Evolutionary conservation across 768 basidiomycete species (phyloP), one percentile per base, ranked within the genome.

Genomic region (Pleurotus tuoliensis): DNA sequence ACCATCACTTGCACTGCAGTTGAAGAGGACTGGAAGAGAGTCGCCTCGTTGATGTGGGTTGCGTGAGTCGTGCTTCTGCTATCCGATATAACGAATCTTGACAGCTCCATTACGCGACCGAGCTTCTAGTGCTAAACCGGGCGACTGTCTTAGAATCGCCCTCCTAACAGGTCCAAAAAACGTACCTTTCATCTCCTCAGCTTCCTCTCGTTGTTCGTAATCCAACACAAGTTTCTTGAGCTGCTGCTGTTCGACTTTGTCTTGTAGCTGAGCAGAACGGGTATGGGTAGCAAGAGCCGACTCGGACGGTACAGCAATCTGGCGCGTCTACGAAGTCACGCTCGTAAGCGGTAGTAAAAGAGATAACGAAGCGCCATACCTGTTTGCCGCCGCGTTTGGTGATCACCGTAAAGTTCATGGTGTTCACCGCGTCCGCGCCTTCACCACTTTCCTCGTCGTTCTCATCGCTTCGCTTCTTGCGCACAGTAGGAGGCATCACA

Each of bases 171-270:
- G 30, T 24, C 11, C 22, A 47, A 52, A 25, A 39, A 30, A 55
- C 60, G 41, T 54, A 87, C 90, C 88, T 82, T 84, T 90, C 62
- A 89, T 64, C 64, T 91, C 90, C 67, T 92, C 90, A 3, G 82
- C 87, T 71, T 92, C 92, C 69, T 93, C 92, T 34, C 88, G 87
- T 63, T 93, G 92, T 66, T 93, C 92, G 60, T 93, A 94, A 67
- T 93, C 82, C 52, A 96, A 80, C 3, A 97, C 97, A 16, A 98
- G 80, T n/a, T 87, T 84, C 75, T 99, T 99, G 62, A 99, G 75
- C 59, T 98, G 92, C 69, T 98, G 94, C 63, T 98, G 96, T 67
- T 99, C 97, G 5, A 92, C 93, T 71, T 88, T 92, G 71, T 95
- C 94, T 67, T 94, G 94, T 59, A 92, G 75, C 66, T 98, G 97